Percentiles rank a stretch among this genome's conserved stretches.
These are phyloP conservation scores for Neofusicoccum cordaticola DNA, from an alignment of 2,329 filamentous ascomycete species.

Conservation along the genomic window DNA sequence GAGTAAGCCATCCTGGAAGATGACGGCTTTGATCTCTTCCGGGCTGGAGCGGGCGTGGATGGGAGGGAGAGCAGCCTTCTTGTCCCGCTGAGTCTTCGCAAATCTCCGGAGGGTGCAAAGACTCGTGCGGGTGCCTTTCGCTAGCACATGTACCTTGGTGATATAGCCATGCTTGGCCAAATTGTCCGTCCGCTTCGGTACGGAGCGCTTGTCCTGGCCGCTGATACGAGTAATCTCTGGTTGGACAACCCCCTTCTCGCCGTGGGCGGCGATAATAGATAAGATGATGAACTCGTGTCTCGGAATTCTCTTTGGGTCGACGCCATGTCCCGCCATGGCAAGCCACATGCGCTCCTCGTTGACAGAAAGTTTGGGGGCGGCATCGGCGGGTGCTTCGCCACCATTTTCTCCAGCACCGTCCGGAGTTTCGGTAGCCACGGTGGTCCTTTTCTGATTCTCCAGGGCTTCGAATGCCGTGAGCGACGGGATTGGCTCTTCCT, in stretches of 20 bases:
- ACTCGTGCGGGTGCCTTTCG: conserved; percentile 52
- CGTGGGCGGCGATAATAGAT: conserved; percentile 56
- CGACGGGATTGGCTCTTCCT: conserved; percentile 29
- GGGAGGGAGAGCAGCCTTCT: conserved; percentile 19
- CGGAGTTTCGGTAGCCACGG: neutral
- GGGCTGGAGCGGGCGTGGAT: conserved; percentile 10
- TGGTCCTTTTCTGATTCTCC: conserved; percentile 19
- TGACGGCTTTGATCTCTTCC: conserved; percentile 28
- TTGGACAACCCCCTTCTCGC: conserved; percentile 56
- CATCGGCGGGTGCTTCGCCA: neutral
- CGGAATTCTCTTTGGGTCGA: conserved; percentile 54
- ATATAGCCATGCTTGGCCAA: conserved; percentile 61
- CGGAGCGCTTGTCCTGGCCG: conserved; percentile 64
- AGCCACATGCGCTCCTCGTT: conserved; percentile 58
- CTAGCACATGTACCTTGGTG: conserved; percentile 52
- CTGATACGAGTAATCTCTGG: conserved; percentile 54
- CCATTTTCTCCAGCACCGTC: neutral
- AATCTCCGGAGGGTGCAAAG: conserved; percentile 55
- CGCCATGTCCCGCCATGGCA: conserved; percentile 58
- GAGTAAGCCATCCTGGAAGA: conserved; percentile 39
- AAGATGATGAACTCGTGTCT: conserved; percentile 56
- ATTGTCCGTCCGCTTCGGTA: conserved; percentile 59
- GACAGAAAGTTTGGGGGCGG: conserved; percentile 38
- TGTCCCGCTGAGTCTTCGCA: conserved; percentile 28
- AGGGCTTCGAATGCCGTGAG: conserved; percentile 32